Evolutionary conservation across 495 filamentous ascomycete genomes (phyloP).

Genomic region (Podospora tetraspora): DNA sequence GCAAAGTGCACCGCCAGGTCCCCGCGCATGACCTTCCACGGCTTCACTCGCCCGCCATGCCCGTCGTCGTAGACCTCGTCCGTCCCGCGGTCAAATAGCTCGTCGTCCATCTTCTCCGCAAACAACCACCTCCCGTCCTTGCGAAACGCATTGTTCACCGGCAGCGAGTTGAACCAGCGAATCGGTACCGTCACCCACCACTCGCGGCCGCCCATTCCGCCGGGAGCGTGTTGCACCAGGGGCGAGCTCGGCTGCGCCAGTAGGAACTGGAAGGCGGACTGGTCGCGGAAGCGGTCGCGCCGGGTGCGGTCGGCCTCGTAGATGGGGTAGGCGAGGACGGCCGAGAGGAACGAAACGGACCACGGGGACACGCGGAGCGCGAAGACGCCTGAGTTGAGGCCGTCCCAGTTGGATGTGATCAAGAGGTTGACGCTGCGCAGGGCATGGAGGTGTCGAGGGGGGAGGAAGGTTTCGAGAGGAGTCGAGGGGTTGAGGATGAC

Average conservation of each 20-base stretch:
- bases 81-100: conserved; percentile 25
- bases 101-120: conserved; percentile 21
- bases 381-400: conserved; percentile 54
- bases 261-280: conserved; percentile 28
- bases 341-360: conserved; percentile 45
- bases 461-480: conserved; percentile 49
- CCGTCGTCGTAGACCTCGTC: conserved; percentile 21
- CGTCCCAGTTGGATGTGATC: conserved; percentile 48
- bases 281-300: conserved; percentile 29
- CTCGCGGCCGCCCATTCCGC: conserved; percentile 17
- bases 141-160: conserved; percentile 27
- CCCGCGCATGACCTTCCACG: conserved; percentile 30
- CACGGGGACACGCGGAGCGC: conserved; percentile 45
- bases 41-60: conserved; percentile 14
- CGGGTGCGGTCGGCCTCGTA: conserved; percentile 36
- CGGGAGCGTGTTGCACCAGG: conserved; percentile 11
- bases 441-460: conserved; percentile 31
- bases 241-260: conserved; percentile 18
- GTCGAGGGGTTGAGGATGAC: conserved; percentile 49
- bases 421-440: conserved; percentile 44
- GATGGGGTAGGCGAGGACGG: conserved; percentile 40
- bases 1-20: conserved; percentile 26
- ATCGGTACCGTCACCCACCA: conserved; percentile 28
- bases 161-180: conserved; percentile 30
- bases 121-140: conserved; percentile 25